These are phyloP conservation scores for Penicillium canariense DNA, from an alignment of 495 filamentous ascomycete genomes.

Conservation along the genomic window DNA sequence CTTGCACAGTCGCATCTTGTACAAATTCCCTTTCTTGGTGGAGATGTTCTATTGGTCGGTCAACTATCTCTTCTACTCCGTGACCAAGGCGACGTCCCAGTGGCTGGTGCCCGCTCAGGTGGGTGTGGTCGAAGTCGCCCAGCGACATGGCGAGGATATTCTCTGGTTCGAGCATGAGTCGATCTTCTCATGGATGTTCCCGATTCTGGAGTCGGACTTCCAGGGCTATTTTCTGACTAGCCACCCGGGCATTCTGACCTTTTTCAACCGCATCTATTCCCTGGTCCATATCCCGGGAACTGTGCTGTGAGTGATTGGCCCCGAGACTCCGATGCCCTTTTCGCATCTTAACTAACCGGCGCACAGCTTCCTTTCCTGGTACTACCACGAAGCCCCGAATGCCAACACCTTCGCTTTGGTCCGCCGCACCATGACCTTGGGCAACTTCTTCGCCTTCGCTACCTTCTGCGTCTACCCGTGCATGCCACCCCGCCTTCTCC, in stretches of 20 bases:
- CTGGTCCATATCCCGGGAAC: conserved; percentile 67
- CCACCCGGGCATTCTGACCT: conserved; percentile 52
- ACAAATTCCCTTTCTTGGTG: conserved; percentile 53
- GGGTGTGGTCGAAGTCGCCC: conserved; percentile 64
- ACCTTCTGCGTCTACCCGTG: conserved; percentile 63
- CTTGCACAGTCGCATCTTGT: conserved; percentile 53
- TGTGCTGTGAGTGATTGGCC: conserved; percentile 49
- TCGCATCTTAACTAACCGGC: background rate
- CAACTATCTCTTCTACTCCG: conserved; percentile 64
- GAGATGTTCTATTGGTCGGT: conserved; percentile 71
- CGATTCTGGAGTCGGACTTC: conserved; percentile 51
- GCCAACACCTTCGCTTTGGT: conserved; percentile 54
- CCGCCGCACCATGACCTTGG: conserved; percentile 62
- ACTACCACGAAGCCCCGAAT: conserved; percentile 58
- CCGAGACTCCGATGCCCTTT: background rate
- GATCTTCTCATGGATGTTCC: conserved; percentile 53
- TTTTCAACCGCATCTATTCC: conserved; percentile 62
- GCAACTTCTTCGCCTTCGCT: conserved; percentile 59
- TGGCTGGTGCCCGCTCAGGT: conserved; percentile 34
- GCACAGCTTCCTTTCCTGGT: conserved; percentile 62
- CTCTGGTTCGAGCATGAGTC: conserved; percentile 60
- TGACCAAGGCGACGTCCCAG: conserved; percentile 59
- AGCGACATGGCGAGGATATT: conserved; percentile 60
- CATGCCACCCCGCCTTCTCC: conserved; percentile 63
- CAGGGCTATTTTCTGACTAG: conserved; percentile 60